phyloP scores from a whole-genome alignment of 495 filamentous ascomycete genomes.

The Cercophora sp. region DNA sequence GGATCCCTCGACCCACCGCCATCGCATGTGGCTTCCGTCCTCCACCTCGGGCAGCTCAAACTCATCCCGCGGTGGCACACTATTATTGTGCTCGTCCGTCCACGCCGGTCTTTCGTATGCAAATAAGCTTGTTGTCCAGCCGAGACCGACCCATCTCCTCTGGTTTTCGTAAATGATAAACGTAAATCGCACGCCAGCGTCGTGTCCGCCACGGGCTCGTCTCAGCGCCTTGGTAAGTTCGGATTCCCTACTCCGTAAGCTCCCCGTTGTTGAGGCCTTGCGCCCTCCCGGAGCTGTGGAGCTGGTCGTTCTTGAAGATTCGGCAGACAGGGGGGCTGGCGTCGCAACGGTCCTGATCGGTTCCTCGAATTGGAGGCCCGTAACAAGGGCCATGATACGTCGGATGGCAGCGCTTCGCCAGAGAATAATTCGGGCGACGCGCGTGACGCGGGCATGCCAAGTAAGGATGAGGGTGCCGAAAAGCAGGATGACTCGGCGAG shows the following conservation, averaged over 20 bases:
- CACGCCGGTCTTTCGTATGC: constrained; percentile 83
- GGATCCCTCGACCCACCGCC: constrained; percentile 82
- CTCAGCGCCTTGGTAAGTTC: constrained; percentile 36
- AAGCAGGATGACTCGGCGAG: constrained; percentile 72
- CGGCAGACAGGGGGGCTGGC: constrained; percentile 17
- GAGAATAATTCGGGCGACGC: constrained; percentile 79
- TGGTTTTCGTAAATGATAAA: constrained; percentile 97
- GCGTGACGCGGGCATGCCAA: constrained; percentile 85
- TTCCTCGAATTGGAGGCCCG: constrained; percentile 68
- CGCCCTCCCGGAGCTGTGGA: constrained; percentile 6
- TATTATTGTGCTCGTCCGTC: constrained; percentile 93
- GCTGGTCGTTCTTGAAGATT: constrained; percentile 15
- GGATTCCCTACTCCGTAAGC: constrained; percentile 21
- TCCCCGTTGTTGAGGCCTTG: constrained; percentile 10
- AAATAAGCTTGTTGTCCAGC: constrained; percentile 89
- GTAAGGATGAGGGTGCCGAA: constrained; percentile 78
- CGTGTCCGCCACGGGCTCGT: constrained; percentile 37
- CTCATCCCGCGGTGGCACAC: constrained; percentile 68
- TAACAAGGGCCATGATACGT: constrained; percentile 60
- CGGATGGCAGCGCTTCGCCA: constrained; percentile 83
- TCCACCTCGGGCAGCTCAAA: constrained; percentile 88
- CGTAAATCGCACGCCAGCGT: constrained; percentile 83
- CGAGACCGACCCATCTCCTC: constrained; percentile 87
- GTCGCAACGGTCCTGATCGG: constrained; percentile 22
- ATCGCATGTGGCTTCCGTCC: constrained; percentile 67